Evolutionary conservation across 2,329 filamentous ascomycete species (phyloP).

Genomic region (Dothistroma pini): DNA sequence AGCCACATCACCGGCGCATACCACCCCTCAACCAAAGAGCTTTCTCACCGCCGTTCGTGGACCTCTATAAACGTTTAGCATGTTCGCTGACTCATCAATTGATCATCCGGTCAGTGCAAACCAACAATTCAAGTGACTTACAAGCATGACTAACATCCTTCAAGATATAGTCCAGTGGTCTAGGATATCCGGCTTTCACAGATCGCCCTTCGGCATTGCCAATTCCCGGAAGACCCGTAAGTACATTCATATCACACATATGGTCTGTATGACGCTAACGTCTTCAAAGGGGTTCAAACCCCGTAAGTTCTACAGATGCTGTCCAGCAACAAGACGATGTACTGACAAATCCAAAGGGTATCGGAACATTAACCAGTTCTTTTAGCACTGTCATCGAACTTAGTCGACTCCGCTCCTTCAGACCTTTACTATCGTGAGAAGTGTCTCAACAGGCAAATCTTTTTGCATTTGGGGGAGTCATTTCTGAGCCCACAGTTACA

Average conservation of each 20-base stretch:
- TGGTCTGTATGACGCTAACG: background rate
- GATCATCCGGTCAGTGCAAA: no score
- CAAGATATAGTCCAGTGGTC: background rate
- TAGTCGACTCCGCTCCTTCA: background rate
- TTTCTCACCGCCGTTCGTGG: background rate
- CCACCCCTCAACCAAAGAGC: background rate
- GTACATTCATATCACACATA: background rate
- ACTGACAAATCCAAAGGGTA: background rate
- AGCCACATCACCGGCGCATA: background rate
- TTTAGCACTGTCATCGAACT: background rate
- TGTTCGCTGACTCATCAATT: background rate
- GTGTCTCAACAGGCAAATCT: no score
- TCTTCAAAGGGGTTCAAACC: background rate
- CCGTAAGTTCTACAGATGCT: background rate
- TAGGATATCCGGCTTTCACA: constrained; percentile 18
- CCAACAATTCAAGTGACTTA: no score
- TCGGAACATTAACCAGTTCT: background rate
- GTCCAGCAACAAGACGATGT: background rate
- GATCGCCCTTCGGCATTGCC: background rate
- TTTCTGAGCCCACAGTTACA: no score
- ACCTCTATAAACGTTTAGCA: background rate
- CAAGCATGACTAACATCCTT: no score
- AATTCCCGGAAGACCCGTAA: constrained; percentile 10
- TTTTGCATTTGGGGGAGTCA: background rate
- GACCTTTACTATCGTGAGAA: no score